phyloP scores from a whole-genome alignment of 371 early-diverging fungal species.

The Capillidium rhysosporum region DNA sequence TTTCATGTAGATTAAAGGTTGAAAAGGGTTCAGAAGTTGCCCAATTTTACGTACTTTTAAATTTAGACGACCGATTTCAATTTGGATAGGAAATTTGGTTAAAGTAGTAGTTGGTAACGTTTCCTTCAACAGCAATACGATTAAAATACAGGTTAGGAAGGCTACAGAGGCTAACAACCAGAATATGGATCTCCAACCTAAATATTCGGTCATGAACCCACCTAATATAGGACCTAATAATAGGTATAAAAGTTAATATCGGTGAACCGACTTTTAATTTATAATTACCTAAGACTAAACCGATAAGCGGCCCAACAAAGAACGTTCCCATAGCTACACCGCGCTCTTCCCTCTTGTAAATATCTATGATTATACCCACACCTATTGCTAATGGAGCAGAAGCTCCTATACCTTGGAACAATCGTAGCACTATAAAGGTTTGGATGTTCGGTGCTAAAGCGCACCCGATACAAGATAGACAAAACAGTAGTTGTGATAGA shows the following conservation, averaged over 20 bases:
- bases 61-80: background rate
- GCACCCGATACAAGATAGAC: constrained; percentile 34
- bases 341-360: constrained; percentile 16
- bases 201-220: constrained; percentile 21
- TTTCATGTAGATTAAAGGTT: constrained; percentile 17
- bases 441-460: constrained; percentile 26
- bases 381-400: constrained; percentile 49
- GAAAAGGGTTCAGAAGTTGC: constrained; percentile 11
- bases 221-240: constrained; percentile 20
- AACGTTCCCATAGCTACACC: constrained; percentile 37
- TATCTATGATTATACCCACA: constrained; percentile 41
- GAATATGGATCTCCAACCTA: constrained; percentile 44
- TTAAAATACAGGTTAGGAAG: background rate
- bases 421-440: constrained; percentile 31
- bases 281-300: constrained; percentile 12
- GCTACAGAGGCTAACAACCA: constrained; percentile 25
- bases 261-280: too few relatives aligned
- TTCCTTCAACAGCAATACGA: background rate
- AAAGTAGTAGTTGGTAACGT: background rate
- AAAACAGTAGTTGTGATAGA: constrained; percentile 26
- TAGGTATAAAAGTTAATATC: too few relatives aligned
- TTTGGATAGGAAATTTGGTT: background rate
- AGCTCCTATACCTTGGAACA: constrained; percentile 43
- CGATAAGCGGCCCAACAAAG: constrained; percentile 31
- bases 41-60: background rate